phyloP scores from a whole-genome alignment of 108 stramenopile species.

The Thalassiosira profunda region DNA sequence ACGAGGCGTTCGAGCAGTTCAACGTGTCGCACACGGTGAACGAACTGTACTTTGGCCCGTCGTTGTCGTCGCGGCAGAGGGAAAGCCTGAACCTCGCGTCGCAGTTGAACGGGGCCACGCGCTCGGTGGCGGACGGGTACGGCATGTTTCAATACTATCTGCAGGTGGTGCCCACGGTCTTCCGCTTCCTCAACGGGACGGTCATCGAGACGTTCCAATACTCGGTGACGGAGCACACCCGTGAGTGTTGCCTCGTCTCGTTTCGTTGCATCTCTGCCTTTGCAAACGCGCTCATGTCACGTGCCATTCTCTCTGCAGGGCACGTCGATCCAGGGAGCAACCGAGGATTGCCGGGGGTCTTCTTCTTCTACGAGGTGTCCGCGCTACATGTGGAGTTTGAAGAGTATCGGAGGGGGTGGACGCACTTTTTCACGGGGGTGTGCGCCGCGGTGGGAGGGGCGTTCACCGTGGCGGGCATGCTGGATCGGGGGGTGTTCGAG shows the following conservation, averaged over 20 bases:
- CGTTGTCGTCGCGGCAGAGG: constrained; percentile 58
- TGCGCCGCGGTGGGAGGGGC: constrained; percentile 92
- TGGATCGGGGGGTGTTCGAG: constrained; percentile 74
- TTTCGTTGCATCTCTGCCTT: too few species aligned
- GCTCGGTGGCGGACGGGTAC: constrained; percentile 75
- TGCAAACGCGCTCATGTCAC: too few species aligned
- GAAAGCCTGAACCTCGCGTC: constrained; percentile 38
- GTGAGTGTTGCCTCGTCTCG: too few species aligned
- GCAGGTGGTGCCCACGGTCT: constrained; percentile 96
- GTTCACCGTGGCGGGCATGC: constrained; percentile 84
- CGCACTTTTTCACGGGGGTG: constrained; percentile 86
- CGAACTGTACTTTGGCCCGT: constrained; percentile 85
- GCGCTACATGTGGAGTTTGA: constrained; percentile 95
- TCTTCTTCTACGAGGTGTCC: constrained; percentile 97
- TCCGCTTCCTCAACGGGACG: constrained; percentile 78
- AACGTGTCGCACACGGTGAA: constrained; percentile 95
- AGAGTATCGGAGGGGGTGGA: constrained; percentile 86
- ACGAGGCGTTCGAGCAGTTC: constrained; percentile 84
- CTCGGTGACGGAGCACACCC: constrained; percentile 96
- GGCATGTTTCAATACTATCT: constrained; percentile 97
- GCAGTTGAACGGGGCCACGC: constrained; percentile 78
- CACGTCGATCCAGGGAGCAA: constrained; percentile 91
- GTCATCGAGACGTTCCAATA: constrained; percentile 93
- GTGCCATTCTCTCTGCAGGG: too few species aligned
- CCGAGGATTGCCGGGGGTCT: constrained; percentile 96